Evolutionary conservation across 1,139 yeast genomes (phyloP), one percentile per base, ranked within the genome.

Genomic region (Yamadazyma mexicana): DNA sequence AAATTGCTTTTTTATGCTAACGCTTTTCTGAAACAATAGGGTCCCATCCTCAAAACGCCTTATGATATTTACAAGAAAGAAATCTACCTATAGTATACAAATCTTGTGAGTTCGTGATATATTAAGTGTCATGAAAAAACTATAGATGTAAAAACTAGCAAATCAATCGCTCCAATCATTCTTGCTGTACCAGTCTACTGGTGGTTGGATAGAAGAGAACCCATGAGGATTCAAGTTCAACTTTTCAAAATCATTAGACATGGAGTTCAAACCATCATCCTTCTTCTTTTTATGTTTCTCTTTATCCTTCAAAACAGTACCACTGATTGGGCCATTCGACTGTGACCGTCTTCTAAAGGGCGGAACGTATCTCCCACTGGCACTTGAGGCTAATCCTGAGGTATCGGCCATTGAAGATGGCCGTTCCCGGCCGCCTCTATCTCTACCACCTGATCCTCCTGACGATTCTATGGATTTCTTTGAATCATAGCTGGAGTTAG

Each of bases 361-460:
- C 22, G 91, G 91, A 33, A 84, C 65, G 51, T 84, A 84, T 54
- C 81, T 81, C 1, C 84, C 84, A 28, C 70, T 62, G 7, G 58
- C 41, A 30, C 57, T 44, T 1, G 54, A 39, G 17, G 51, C 45
- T 31, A 47, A 40, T 11, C 22, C 40, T 9, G 34, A 35, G 22
- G 42, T 30, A 26, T 50, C 49, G 30, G 48, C 47, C 33, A 42
- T 42, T 11, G 58, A 51, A 24, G 37, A 35, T 25, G 57, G 56
- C 39, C 55, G 3, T 27, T 34, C 37, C 9, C 22, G 5, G 22
- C 22, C 22, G 8, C 22, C 22, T 20, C 22, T 20, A 6, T 20
- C 22, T 20, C 37, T 17, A 17, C 37, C 37, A 36, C 27, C 20
- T 20, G 28, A 44, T 10, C 43, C 40, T 30, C 31, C 28, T 11